These are phyloP conservation scores for Fusarium sambucinum DNA, from an alignment of 2,329 filamentous ascomycete species.

Conservation along the genomic window DNA sequence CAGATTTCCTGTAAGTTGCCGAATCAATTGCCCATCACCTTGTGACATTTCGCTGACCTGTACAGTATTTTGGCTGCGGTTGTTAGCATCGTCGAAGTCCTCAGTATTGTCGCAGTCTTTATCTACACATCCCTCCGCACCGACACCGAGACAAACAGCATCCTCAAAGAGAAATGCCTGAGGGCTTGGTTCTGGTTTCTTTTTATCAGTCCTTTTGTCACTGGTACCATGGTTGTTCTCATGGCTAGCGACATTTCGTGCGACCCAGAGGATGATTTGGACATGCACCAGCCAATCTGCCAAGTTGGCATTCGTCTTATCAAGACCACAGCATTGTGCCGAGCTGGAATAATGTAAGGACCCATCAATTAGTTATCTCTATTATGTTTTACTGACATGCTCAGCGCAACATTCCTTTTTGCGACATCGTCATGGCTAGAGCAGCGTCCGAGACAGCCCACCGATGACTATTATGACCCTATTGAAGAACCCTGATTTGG, in stretches of 20 bases:
- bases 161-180: conserved; percentile 26
- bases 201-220: conserved; percentile 27
- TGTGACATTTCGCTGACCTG: not conserved
- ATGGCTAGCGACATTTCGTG: conserved; percentile 39
- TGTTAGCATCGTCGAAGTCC: conserved; percentile 34
- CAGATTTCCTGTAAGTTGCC: conserved; percentile 27
- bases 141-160: not conserved
- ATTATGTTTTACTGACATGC: not conserved
- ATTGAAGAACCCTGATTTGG: not conserved
- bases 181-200: conserved; percentile 36
- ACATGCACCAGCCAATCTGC: conserved; percentile 35
- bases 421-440: conserved; percentile 36
- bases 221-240: conserved; percentile 25
- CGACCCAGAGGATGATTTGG: conserved; percentile 29
- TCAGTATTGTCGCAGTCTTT: conserved; percentile 34
- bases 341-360: conserved; percentile 35
- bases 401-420: conserved; percentile 34
- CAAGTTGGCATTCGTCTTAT: conserved; percentile 34
- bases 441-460: not conserved
- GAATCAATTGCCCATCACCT: not conserved
- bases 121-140: conserved; percentile 26
- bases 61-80: conserved; percentile 21
- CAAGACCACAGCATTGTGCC: conserved; percentile 34
- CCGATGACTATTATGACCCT: not conserved
- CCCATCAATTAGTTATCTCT: not conserved